phyloP scores from a whole-genome alignment of 139 green algal species.

The Mychonastes homosphaera region DNA sequence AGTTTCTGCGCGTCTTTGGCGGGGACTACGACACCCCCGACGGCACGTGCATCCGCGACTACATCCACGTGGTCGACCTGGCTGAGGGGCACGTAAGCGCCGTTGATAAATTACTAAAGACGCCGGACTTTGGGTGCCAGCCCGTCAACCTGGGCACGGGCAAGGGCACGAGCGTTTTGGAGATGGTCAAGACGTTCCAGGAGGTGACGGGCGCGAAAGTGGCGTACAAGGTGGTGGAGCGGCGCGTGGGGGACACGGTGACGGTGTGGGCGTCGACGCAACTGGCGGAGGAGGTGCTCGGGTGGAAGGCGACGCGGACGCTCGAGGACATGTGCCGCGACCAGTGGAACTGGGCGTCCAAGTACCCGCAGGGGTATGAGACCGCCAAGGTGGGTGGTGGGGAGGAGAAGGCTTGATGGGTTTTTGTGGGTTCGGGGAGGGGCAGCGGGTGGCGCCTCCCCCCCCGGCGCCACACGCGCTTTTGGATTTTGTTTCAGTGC shows the following conservation, averaged over 20 bases:
- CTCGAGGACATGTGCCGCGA: slow-evolving; percentile 89
- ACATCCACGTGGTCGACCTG: slow-evolving; percentile 97
- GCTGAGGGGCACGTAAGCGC: slow-evolving; percentile 77
- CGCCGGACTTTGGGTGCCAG: slow-evolving; percentile 52
- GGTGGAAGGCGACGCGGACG: slow-evolving; percentile 76
- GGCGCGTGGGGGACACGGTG: slow-evolving; percentile 67
- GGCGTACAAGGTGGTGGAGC: slow-evolving; percentile 41
- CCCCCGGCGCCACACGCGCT: too few relatives aligned
- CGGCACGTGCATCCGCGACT: slow-evolving; percentile 86
- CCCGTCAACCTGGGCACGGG: slow-evolving; percentile 80
- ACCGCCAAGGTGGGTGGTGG: too few relatives aligned
- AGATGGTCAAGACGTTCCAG: slow-evolving; percentile 93
- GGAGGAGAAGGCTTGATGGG: too few relatives aligned
- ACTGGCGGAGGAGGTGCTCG: slow-evolving; percentile 77
- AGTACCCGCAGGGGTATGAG: slow-evolving; percentile 84
- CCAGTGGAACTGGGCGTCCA: slow-evolving; percentile 85
- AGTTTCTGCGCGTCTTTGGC: slow-evolving; percentile 85
- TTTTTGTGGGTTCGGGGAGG: too few relatives aligned
- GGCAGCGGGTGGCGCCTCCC: too few relatives aligned
- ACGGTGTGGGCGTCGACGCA: slow-evolving; percentile 82
- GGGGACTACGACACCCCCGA: slow-evolving; percentile 87
- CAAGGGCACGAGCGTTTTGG: slow-evolving; percentile 81
- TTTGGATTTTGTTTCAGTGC: too few relatives aligned
- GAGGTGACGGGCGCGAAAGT: slow-evolving; percentile 71
- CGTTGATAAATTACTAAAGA: slow-evolving; percentile 61